phyloP scores from a whole-genome alignment of 352 stramenopile species.

The Pythium rishiriense region DNA sequence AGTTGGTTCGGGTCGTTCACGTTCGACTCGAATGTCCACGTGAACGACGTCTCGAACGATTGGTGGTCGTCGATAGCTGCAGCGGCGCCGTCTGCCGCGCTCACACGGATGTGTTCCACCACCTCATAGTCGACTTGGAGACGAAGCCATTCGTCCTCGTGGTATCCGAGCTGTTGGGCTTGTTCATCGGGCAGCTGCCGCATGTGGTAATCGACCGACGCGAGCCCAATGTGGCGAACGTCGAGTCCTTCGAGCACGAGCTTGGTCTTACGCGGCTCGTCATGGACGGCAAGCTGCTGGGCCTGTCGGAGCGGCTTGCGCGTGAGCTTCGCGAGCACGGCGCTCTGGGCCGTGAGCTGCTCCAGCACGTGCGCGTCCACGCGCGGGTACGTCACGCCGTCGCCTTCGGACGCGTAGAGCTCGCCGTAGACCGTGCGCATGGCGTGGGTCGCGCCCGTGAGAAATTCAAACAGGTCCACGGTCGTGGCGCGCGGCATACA shows the following conservation, averaged over 20 bases:
- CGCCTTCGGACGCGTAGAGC: conserved; percentile 33
- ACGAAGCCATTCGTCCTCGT: conserved; percentile 47
- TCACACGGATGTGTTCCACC: conserved; percentile 43
- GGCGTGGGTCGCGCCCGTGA: conserved; percentile 36
- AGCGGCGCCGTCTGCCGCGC: neutral
- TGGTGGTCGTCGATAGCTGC: conserved; percentile 41
- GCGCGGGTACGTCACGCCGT: conserved; percentile 22
- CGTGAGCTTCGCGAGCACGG: conserved; percentile 28
- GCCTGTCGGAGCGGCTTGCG: conserved; percentile 32
- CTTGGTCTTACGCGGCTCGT: conserved; percentile 22
- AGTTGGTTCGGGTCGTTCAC: conserved; percentile 38
- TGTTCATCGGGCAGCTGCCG: conserved; percentile 23
- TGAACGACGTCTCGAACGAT: conserved; percentile 48
- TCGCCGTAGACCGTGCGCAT: conserved; percentile 44
- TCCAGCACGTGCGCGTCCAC: conserved; percentile 18
- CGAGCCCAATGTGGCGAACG: conserved; percentile 38
- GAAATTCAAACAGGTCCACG: conserved; percentile 47
- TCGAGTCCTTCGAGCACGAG: conserved; percentile 44
- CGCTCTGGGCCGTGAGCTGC: conserved; percentile 26
- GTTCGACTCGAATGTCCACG: conserved; percentile 59
- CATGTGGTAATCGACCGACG: conserved; percentile 48
- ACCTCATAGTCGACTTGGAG: conserved; percentile 49
- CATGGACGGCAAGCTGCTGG: conserved; percentile 23
- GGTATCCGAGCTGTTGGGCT: conserved; percentile 19
- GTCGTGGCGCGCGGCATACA: conserved; percentile 34